Evolutionary conservation across 2,329 filamentous ascomycete species (phyloP), one percentile per base, ranked within the genome.

Genomic region (Bretziella fagacearum): DNA sequence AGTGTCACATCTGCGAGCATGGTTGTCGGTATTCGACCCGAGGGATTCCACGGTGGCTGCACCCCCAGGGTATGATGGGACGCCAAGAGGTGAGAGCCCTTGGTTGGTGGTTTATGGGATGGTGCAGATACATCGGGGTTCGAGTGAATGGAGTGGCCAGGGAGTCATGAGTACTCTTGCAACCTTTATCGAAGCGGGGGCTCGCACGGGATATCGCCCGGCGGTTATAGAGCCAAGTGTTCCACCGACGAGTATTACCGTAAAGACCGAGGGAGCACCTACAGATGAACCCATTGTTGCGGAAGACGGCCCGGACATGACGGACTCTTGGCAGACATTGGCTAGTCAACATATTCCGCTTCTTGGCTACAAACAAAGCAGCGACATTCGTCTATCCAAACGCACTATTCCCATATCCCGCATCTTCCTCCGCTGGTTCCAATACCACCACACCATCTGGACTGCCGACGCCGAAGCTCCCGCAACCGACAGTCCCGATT

Each of bases 1-100:
- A 2, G 70, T 91, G 46, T 77, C 81, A 18, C 78, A 83, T 59
- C 71, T 94, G 5, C 79, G 84, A 46, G 84, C 84, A 29, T 84
- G 80, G 56, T 68, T 95, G 15, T 68, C 80, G 35, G 68, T 74
- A 44, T 70, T 74, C 50, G n/a, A 62, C 62, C 15, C 52, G 59
- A 2, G 53, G 54, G 1, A 58, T 63, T 47, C 63, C 65, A 6
- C 59, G 54, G 55, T 65, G 0, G 51, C 60, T 0, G 49, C 62
- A 2, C 68, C 68, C 2, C 64, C 65, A 10, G 52, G 52, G 52
- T 44, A 52, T 48, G 30, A 23, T 36, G 54, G 2, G 32, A 17
- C 13, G 26, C 5, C 52, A 41, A 43, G 46, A 23, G 43, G 35
- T 54, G 13, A 18, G 10, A 23, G 52, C 17, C 68, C 71, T 1